Conservation (phyloP, 768 basidiomycete species). For the Russula emetica region DNA sequence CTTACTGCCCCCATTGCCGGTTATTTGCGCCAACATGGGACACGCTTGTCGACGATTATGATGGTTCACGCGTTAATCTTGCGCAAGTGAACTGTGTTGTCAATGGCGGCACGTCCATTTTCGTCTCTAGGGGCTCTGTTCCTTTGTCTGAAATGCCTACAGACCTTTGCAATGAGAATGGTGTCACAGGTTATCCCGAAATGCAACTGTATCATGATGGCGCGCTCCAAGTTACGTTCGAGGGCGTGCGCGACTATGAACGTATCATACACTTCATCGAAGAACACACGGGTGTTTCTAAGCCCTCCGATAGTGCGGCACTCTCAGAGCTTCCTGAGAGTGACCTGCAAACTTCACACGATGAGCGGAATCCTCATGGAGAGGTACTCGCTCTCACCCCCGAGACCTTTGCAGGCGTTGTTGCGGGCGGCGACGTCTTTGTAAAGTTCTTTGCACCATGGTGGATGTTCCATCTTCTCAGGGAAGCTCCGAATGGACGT, state of each 20-base stretch:
- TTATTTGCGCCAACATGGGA: constrained; percentile 82
- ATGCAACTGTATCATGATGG: constrained; percentile 72
- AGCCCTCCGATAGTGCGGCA: constrained; percentile 30
- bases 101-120: constrained; percentile 57
- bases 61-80: constrained; percentile 51
- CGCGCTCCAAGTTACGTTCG: constrained; percentile 52
- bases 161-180: constrained; percentile 80
- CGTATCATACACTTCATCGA: constrained; percentile 54
- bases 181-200: constrained; percentile 68
- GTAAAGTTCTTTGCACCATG: constrained; percentile 92
- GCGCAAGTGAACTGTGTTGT: constrained; percentile 81
- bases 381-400: constrained; percentile 40
- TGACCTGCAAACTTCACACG: constrained; percentile 35
- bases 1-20: constrained; percentile 77
- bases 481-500: neutral
- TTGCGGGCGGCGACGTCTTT: constrained; percentile 50
- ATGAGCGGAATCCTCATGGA: constrained; percentile 38
- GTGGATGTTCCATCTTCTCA: constrained; percentile 35
- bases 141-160: constrained; percentile 6
- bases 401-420: constrained; percentile 45
- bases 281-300: constrained; percentile 37
- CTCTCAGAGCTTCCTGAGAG: constrained; percentile 28
- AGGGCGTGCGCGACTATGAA: constrained; percentile 49
- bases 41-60: constrained; percentile 51
- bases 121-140: neutral